Conservation (phyloP, 257 asterid species). For the Capsicum pubescens region DNA sequence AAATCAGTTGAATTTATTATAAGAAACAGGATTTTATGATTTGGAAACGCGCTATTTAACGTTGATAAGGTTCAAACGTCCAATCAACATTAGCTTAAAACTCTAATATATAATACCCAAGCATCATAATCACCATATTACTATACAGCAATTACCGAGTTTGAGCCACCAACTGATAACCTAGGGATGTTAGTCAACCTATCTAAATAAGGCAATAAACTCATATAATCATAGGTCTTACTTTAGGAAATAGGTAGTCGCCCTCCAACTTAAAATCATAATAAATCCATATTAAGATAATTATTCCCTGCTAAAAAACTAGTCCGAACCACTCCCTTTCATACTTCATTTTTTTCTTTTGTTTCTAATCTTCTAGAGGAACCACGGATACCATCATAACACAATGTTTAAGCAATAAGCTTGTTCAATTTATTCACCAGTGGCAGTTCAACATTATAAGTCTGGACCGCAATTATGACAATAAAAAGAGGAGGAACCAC, state of each 20-base stretch:
- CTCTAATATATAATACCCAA: not conserved
- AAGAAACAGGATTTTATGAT: not conserved
- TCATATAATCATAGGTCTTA: not conserved
- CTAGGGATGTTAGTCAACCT: constrained; percentile 4
- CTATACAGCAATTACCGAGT: not conserved
- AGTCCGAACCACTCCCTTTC: not conserved
- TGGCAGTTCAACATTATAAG: not conserved
- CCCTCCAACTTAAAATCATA: not conserved
- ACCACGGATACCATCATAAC: not conserved
- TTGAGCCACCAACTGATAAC: constrained; percentile 18
- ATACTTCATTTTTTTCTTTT: not conserved
- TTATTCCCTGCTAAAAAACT: not conserved
- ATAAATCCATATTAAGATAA: not conserved
- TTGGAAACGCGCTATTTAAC: not conserved
- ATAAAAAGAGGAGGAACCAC: not conserved
- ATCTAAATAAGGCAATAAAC: not conserved
- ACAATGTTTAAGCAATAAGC: constrained; percentile 9
- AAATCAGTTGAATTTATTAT: not conserved
- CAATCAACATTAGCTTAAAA: not conserved
- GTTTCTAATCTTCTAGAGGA: constrained; percentile 15
- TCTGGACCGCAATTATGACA: not conserved
- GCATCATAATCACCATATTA: constrained; percentile 25
- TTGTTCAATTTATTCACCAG: constrained; percentile 10
- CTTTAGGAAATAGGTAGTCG: not conserved
- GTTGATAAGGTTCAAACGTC: constrained; percentile 3